Base-by-base conservation (phyloP, 1,139 yeast genomes). In the Kurtzmaniella natalensis region DNA sequence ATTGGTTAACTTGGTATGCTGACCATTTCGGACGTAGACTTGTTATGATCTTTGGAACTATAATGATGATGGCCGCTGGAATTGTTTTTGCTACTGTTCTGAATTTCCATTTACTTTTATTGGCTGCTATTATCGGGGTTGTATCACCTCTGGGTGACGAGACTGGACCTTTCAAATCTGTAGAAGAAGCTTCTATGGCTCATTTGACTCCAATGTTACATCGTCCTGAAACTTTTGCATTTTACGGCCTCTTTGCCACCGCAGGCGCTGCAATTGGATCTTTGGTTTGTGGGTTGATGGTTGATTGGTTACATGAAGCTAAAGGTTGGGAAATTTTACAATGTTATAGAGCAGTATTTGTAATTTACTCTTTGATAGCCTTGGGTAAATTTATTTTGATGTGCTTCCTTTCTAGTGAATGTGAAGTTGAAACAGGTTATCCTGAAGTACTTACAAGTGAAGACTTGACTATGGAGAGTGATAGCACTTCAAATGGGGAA, bases 81-180 rank as follows among this genome's bases (percentile, higher is more conserved):
- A 38, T 74, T 1, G 70, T 76, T 0, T 88, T 88, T 57, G 73
- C 81, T 3, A 34, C 39, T 21, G 47, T 44, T 40, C 53, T 74
- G 17, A 72, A 76, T 45, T 85, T 66, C 51, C 55, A 61, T 46
- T 40, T 81, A 0, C 61, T 88, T 30, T 61, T 88, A 21, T 18
- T 70, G 3, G 94, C 95, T 3, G 75, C 74, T 3, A 59, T 65
- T 5, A 31, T 68, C 7, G 75, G 73, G 0, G 88, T 88, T 9
- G 82, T 88, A 4, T 85, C 95, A 1, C 95, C 96, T 1, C 78
- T 89, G 25, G 95, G 96, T 11, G 92, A 82, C 48, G 96, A 88
- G 51, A 86, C 92, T 0, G 96, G 96, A 0, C 96, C 96, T 0
- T 88, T 88, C 58, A 82, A 85, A 50, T 78, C 94, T 1, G 78